A percentile compares a stretch with the other conserved stretches of the same genome.
Conservation (phyloP, 805 yeast genomes). For the Barnettozyma californica region DNA sequence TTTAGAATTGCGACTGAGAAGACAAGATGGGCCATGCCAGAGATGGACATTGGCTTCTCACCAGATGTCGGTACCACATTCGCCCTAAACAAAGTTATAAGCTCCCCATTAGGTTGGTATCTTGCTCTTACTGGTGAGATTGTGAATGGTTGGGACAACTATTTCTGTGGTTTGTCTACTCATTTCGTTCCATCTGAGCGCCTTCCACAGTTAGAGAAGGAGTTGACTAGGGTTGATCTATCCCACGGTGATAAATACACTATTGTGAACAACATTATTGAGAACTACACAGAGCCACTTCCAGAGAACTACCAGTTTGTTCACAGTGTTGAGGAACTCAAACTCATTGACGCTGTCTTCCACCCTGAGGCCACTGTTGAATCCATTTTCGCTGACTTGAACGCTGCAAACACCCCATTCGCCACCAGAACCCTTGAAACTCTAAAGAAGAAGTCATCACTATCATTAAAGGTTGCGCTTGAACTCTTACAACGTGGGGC, state of each 20-base stretch:
- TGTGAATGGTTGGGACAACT: slow-evolving; percentile 73
- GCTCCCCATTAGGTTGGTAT: slow-evolving; percentile 79
- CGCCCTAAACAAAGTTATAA: slow-evolving; percentile 70
- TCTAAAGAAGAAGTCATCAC: slow-evolving; percentile 63
- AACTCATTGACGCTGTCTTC: slow-evolving; percentile 67
- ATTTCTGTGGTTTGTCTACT: slow-evolving; percentile 80
- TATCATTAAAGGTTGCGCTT: slow-evolving; percentile 71
- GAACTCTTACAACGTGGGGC: slow-evolving; percentile 62
- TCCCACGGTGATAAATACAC: slow-evolving; percentile 22
- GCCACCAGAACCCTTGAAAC: slow-evolving; percentile 53
- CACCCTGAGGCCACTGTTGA: slow-evolving; percentile 40
- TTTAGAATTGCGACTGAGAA: slow-evolving; percentile 91
- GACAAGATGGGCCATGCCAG: slow-evolving; percentile 96
- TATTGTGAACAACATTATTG: slow-evolving; percentile 66
- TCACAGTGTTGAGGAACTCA: slow-evolving; percentile 48
- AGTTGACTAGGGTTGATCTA: slow-evolving; percentile 44
- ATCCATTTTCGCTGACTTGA: slow-evolving; percentile 42
- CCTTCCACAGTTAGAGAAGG: slow-evolving; percentile 53
- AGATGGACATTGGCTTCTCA: slow-evolving; percentile 91
- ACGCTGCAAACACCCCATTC: slow-evolving; percentile 55
- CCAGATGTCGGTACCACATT: slow-evolving; percentile 95
- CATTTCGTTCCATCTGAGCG: slow-evolving; percentile 75
- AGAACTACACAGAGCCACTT: slow-evolving; percentile 68
- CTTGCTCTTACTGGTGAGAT: slow-evolving; percentile 82
- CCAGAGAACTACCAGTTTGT: slow-evolving; percentile 61